These are phyloP conservation scores for Nannochloris sp. DNA, from an alignment of 139 green algal species.

Conservation along the genomic window DNA sequence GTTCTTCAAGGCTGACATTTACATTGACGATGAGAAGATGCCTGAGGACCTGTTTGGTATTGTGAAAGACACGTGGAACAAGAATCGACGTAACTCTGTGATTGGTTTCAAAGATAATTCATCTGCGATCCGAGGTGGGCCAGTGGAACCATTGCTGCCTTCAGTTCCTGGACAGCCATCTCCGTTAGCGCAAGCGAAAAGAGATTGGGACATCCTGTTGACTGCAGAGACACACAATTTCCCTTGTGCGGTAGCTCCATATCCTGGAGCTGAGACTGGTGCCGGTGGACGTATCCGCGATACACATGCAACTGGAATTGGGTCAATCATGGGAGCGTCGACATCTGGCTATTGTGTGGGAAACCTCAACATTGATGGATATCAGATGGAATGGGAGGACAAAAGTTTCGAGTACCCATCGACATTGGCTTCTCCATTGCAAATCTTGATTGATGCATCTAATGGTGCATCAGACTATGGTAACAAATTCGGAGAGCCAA, in stretches of 20 bases:
- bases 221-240: conserved; percentile 99
- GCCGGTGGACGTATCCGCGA: conserved; percentile 93
- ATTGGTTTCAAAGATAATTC: conserved; percentile 99
- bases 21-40: conserved; percentile 73
- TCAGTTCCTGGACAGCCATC: conserved; percentile 53
- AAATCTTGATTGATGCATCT: conserved; percentile 97
- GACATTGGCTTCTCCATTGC: conserved; percentile 67
- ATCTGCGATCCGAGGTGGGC: conserved; percentile 64
- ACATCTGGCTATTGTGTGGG: conserved; percentile 96
- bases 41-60: conserved; percentile 70
- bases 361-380: conserved; percentile 75
- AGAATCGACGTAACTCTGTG: conserved; percentile 84
- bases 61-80: conserved; percentile 67
- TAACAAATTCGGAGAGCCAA: conserved; percentile 99
- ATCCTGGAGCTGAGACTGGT: conserved; percentile 92
- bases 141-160: conserved; percentile 70
- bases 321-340: conserved; percentile 87
- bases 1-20: conserved; percentile 87
- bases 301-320: conserved; percentile 95
- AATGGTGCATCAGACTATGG: conserved; percentile 96
- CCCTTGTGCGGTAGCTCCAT: conserved; percentile 90
- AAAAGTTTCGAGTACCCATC: conserved; percentile 59
- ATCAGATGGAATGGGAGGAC: conserved; percentile 34
- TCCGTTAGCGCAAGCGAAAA: conserved; percentile 48
- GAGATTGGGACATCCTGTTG: conserved; percentile 94